These are phyloP conservation scores for Vickermania spadyakhi DNA, from an alignment of 208 protist genomes.

Conservation along the genomic window DNA sequence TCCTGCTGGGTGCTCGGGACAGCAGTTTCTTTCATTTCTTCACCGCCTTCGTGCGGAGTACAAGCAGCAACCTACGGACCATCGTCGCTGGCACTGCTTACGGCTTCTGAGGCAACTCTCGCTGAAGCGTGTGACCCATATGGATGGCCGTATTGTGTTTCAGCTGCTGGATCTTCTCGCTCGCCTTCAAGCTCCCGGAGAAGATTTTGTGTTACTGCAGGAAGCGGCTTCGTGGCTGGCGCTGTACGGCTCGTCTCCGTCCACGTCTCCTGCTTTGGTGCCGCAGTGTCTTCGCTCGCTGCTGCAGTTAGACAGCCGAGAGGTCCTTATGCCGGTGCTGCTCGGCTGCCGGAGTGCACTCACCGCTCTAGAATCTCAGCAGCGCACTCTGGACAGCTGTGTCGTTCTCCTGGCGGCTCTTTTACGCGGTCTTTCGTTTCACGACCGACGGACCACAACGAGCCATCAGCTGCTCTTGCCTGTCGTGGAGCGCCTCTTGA, in stretches of 20 bases:
- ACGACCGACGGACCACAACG: neutral
- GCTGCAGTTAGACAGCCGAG: conserved; percentile 13
- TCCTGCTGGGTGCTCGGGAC: neutral
- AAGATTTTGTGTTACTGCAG: conserved; percentile 18
- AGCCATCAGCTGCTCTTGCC: neutral
- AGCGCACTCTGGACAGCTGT: neutral
- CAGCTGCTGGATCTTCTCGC: conserved; percentile 33
- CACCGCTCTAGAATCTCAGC: neutral
- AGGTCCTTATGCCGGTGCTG: conserved; percentile 9
- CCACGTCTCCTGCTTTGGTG: neutral
- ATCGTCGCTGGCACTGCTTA: neutral
- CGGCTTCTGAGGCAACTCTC: neutral
- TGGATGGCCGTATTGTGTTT: conserved; percentile 27
- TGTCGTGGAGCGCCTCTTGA: neutral
- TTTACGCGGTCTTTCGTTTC: neutral
- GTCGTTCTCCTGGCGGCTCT: neutral
- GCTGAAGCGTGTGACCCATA: conserved; percentile 18
- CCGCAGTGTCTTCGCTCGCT: conserved; percentile 14
- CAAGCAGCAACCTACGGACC: neutral
- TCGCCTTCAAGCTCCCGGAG: conserved; percentile 11
- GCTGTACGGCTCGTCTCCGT: conserved; percentile 10
- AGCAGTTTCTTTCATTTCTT: neutral
- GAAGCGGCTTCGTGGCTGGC: conserved; percentile 38
- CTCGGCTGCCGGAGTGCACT: conserved; percentile 6
- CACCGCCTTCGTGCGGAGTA: neutral